Evolutionary conservation across 257 asterid species (phyloP).

Genomic region (Verbena officinalis): DNA sequence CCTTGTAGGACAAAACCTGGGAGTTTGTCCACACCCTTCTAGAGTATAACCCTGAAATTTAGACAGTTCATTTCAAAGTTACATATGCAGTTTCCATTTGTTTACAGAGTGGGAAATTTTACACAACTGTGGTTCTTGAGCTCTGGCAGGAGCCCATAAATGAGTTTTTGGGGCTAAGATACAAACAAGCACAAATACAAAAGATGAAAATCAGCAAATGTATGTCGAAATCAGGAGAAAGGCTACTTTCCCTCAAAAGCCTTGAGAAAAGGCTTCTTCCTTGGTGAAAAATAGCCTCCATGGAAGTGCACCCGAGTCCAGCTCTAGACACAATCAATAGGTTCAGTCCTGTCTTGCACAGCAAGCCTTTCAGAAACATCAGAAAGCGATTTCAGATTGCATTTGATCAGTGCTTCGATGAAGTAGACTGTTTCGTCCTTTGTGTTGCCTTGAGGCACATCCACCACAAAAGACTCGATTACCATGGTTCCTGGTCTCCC

Average conservation of each 20-base stretch:
- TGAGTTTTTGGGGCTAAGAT: neutral
- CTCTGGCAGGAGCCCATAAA: slow-evolving; percentile 14
- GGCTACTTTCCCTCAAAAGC: slow-evolving; percentile 43
- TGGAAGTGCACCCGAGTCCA: neutral
- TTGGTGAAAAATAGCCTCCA: slow-evolving; percentile 39
- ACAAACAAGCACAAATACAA: slow-evolving; percentile 25
- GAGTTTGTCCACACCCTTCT: too few species aligned
- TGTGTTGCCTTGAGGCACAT: slow-evolving; percentile 66
- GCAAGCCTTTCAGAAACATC: slow-evolving; percentile 63
- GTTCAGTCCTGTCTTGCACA: slow-evolving; percentile 50
- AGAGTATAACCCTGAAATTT: neutral
- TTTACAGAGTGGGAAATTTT: neutral
- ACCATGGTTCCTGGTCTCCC: slow-evolving; percentile 58
- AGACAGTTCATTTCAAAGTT: neutral
- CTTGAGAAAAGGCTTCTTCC: slow-evolving; percentile 51
- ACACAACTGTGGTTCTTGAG: slow-evolving; percentile 26
- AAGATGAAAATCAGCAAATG: neutral
- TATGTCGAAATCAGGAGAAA: slow-evolving; percentile 15
- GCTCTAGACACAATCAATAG: slow-evolving; percentile 36
- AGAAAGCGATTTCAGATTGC: slow-evolving; percentile 60
- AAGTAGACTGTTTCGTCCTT: slow-evolving; percentile 63
- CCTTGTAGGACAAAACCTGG: too few species aligned
- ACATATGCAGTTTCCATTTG: neutral
- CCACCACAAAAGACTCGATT: slow-evolving; percentile 60
- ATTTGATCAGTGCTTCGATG: slow-evolving; percentile 57